A percentile compares a stretch with the other conserved stretches of the same genome.
phyloP scores from a whole-genome alignment of 306 rosid species.

The Myrica gale region DNA sequence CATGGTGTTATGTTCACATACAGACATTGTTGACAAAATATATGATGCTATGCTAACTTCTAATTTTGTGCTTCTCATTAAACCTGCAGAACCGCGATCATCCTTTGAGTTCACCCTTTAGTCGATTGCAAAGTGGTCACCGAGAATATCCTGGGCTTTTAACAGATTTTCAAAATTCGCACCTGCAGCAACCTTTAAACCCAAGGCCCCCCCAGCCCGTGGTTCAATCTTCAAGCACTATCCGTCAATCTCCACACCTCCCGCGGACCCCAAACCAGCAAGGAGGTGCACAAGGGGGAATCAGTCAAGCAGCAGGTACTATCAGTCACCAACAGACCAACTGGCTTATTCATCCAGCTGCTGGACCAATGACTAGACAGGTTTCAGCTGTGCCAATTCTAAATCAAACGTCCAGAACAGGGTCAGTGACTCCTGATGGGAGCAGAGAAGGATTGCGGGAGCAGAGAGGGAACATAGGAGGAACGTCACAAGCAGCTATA shows the following conservation, averaged over 20 bases:
- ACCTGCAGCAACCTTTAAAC: conserved; percentile 61
- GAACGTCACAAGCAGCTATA: conserved; percentile 38
- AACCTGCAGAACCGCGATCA: conserved; percentile 50
- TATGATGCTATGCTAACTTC: not conserved
- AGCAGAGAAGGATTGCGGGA: conserved; percentile 36
- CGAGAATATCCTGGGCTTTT: conserved; percentile 22
- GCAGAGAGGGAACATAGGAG: conserved; percentile 44
- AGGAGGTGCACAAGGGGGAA: conserved; percentile 42
- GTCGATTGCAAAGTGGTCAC: conserved; percentile 37
- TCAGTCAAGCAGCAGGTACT: conserved; percentile 35
- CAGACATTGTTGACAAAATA: not conserved
- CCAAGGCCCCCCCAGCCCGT: conserved; percentile 25
- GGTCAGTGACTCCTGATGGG: conserved; percentile 28
- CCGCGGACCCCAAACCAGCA: conserved; percentile 36
- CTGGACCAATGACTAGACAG: conserved; percentile 35
- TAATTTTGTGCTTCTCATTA: conserved; percentile 22
- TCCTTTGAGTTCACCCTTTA: conserved; percentile 28
- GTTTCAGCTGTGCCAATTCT: conserved; percentile 34
- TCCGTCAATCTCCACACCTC: conserved; percentile 27
- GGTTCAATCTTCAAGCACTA: conserved; percentile 28
- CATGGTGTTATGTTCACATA: not conserved
- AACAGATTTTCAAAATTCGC: conserved; percentile 44
- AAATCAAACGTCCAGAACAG: conserved; percentile 41
- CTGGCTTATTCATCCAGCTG: conserved; percentile 23
- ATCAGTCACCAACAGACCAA: conserved; percentile 37